Conservation (phyloP, 306 rosid species). For the Prunus mume region DNA sequence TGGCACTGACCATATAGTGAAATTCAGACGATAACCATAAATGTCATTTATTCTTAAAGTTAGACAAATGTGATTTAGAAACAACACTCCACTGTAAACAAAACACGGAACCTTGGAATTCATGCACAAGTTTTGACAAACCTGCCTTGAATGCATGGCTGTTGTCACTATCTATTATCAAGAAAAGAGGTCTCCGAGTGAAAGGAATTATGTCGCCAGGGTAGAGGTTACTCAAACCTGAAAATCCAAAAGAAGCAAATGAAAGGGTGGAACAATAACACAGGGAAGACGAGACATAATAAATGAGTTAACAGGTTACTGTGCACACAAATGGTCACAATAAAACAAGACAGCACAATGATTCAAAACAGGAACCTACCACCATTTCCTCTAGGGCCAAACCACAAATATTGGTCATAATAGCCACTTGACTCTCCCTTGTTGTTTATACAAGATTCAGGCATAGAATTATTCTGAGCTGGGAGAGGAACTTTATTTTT, state of each 20-base stretch:
- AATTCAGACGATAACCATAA: background rate
- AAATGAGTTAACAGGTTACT: background rate
- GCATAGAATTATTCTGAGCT: slow-evolving; percentile 41
- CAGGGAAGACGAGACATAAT: background rate
- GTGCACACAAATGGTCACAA: background rate
- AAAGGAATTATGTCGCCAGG: slow-evolving; percentile 95
- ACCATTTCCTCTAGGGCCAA: slow-evolving; percentile 84
- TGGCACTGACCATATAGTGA: background rate
- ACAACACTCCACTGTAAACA: slow-evolving; percentile 19
- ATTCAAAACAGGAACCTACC: slow-evolving; percentile 52
- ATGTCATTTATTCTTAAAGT: slow-evolving; percentile 2
- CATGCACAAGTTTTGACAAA: slow-evolving; percentile 88
- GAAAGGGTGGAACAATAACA: slow-evolving; percentile 26
- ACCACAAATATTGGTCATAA: slow-evolving; percentile 74
- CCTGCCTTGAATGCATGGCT: slow-evolving; percentile 99
- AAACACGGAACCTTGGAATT: slow-evolving; percentile 32
- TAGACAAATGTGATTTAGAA: slow-evolving; percentile 23
- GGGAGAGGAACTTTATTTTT: slow-evolving; percentile 61
- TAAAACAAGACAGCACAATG: background rate
- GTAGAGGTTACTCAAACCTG: slow-evolving; percentile 84
- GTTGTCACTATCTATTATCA: slow-evolving; percentile 90
- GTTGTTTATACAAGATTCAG: slow-evolving; percentile 57
- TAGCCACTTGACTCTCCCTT: slow-evolving; percentile 52
- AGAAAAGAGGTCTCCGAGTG: slow-evolving; percentile 93
- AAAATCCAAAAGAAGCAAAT: slow-evolving; percentile 22